A percentile compares a stretch with the other conserved stretches of the same genome.
Conservation (phyloP, 495 filamentous ascomycete genomes). For the Physcia stellaris region DNA sequence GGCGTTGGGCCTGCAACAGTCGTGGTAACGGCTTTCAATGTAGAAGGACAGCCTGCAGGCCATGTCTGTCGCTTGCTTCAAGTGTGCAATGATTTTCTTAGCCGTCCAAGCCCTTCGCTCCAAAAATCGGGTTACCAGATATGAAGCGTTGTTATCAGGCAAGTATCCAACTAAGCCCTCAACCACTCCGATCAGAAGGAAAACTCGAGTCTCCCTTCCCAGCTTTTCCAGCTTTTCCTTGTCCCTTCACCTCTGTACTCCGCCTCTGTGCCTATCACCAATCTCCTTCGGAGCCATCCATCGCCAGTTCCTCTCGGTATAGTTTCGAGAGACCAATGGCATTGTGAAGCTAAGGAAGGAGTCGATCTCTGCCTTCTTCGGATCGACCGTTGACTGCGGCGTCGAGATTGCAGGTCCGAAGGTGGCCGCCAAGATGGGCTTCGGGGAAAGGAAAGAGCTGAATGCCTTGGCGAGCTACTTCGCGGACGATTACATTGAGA, state of each 20-base stretch:
- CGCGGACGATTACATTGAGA: constrained; percentile 40
- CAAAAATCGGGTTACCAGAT: no score
- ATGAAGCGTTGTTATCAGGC: constrained; percentile 60
- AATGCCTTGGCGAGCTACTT: constrained; percentile 33
- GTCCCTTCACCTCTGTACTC: constrained; percentile 75
- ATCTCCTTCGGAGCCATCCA: constrained; percentile 51
- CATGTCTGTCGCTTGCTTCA: constrained; percentile 72
- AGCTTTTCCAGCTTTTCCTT: constrained; percentile 64
- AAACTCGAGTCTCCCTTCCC: constrained; percentile 61
- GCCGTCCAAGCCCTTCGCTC: constrained; percentile 3
- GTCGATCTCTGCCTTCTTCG: constrained; percentile 65
- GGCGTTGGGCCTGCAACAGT: constrained; percentile 61
- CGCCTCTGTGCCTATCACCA: constrained; percentile 36
- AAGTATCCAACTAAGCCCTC: constrained; percentile 73
- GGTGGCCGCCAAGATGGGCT: constrained; percentile 87
- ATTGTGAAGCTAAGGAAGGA: constrained; percentile 60
- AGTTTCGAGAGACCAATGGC: constrained; percentile 81
- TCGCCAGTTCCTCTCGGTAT: constrained; percentile 60
- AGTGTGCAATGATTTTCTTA: constrained; percentile 35
- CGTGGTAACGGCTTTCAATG: constrained; percentile 69
- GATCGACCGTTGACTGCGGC: constrained; percentile 55
- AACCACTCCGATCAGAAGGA: constrained; percentile 64
- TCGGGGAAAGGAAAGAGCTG: constrained; percentile 84
- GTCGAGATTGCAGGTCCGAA: constrained; percentile 69
- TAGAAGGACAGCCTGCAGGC: constrained; percentile 73